These are phyloP conservation scores for Nakazawaea holstii DNA, from an alignment of 805 yeast genomes.

Conservation along the genomic window DNA sequence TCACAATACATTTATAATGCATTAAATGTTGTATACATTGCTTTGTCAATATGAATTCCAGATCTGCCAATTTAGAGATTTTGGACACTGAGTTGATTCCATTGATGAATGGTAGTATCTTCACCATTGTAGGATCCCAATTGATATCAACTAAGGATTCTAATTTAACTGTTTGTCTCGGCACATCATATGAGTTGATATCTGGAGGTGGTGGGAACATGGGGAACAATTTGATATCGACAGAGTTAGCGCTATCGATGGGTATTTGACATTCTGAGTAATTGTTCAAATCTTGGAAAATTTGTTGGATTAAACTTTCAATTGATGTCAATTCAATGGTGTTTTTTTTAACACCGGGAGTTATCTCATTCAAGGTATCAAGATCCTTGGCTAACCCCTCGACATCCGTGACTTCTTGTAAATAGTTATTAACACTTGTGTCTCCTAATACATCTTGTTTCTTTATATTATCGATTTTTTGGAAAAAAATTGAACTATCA, in stretches of 20 bases:
- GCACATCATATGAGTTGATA: slow-evolving; percentile 79
- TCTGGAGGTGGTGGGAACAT: slow-evolving; percentile 76
- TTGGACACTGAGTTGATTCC: slow-evolving; percentile 80
- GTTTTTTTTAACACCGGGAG: slow-evolving; percentile 18
- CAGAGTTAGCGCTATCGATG: slow-evolving; percentile 80
- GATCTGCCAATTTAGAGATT: slow-evolving; percentile 74
- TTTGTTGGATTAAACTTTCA: slow-evolving; percentile 76
- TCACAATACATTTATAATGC: slow-evolving; percentile 80
- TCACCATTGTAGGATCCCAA: slow-evolving; percentile 97
- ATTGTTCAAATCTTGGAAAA: slow-evolving; percentile 90
- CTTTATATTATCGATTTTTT: slow-evolving; percentile 14
- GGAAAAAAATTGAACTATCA: slow-evolving; percentile 37
- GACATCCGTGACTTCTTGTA: slow-evolving; percentile 24
- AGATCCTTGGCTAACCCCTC: slow-evolving; percentile 14
- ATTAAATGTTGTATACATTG: slow-evolving; percentile 88
- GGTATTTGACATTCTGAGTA: slow-evolving; percentile 96
- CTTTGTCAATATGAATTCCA: slow-evolving; percentile 71
- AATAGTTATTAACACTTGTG: slow-evolving; percentile 17
- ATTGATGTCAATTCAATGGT: slow-evolving; percentile 39
- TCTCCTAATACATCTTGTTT: background rate
- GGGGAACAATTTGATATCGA: slow-evolving; percentile 93
- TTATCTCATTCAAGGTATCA: slow-evolving; percentile 1
- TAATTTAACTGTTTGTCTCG: slow-evolving; percentile 79
- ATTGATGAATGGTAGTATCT: slow-evolving; percentile 78
- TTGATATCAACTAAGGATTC: slow-evolving; percentile 73